Evolutionary conservation across 2,329 filamentous ascomycete genomes (phyloP).

Genomic region (Macrophomina phaseolina): DNA sequence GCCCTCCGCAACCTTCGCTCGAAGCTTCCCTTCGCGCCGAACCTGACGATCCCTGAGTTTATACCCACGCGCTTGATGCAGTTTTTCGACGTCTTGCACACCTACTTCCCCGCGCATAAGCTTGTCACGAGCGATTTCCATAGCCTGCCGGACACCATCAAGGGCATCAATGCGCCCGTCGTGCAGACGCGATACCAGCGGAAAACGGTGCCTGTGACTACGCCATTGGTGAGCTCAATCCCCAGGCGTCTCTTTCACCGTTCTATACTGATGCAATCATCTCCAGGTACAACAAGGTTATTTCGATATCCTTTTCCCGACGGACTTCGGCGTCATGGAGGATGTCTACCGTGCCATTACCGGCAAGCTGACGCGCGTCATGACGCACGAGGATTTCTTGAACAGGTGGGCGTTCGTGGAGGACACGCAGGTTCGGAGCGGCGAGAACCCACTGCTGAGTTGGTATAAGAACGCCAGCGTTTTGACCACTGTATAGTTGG

Average conservation of each 20-base stretch:
- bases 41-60: constrained; percentile 85
- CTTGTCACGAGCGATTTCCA: constrained; percentile 92
- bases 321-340: constrained; percentile 89
- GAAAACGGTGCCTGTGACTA: constrained; percentile 85
- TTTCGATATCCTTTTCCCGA: constrained; percentile 98
- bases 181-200: constrained; percentile 93
- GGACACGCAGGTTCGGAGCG: constrained; percentile 85
- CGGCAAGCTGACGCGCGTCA: constrained; percentile 84
- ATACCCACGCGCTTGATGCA: constrained; percentile 94
- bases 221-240: constrained; percentile 73
- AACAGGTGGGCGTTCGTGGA: constrained; percentile 86
- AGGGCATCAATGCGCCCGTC: constrained; percentile 88
- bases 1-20: constrained; percentile 67
- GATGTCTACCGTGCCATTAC: constrained; percentile 92
- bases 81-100: constrained; percentile 90
- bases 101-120: constrained; percentile 87
- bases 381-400: constrained; percentile 90
- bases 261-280: no score
- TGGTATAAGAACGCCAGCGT: constrained; percentile 98
- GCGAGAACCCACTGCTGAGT: constrained; percentile 88
- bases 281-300: constrained; percentile 91
- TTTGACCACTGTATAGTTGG: constrained; percentile 76
- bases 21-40: constrained; percentile 72
- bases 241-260: not conserved
- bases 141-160: constrained; percentile 78